These are phyloP conservation scores for Salvia rosmarinus DNA, from an alignment of 257 asterid genomes.

Conservation along the genomic window DNA sequence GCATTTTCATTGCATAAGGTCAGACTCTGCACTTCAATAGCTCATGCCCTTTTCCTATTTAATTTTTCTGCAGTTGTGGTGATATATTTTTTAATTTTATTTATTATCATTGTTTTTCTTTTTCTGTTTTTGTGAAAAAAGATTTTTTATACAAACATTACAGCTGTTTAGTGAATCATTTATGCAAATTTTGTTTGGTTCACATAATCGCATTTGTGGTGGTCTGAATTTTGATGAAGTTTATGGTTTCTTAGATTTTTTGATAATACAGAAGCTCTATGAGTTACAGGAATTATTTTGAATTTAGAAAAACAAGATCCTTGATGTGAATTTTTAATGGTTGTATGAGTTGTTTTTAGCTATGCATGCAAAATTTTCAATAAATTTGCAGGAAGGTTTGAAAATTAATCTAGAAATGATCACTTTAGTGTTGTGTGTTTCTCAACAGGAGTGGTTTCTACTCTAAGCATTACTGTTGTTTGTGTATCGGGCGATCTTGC, in stretches of 20 bases:
- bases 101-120: too few relatives aligned
- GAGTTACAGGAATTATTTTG: too few relatives aligned
- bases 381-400: neutral
- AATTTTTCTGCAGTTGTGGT: too few relatives aligned
- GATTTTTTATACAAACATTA: too few relatives aligned
- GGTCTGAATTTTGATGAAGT: neutral
- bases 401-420: neutral
- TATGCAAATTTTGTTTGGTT: conserved; percentile 8
- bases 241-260: conserved; percentile 10
- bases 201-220: conserved; percentile 4
- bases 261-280: conserved; percentile 12
- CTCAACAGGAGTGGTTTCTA: conserved; percentile 27
- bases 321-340: conserved; percentile 4
- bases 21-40: too few relatives aligned
- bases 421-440: conserved; percentile 2
- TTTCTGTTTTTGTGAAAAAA: too few relatives aligned
- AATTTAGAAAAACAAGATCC: neutral
- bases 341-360: neutral
- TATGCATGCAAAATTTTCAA: neutral
- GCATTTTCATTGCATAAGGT: too few relatives aligned
- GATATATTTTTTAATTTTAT: too few relatives aligned
- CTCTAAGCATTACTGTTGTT: conserved; percentile 76
- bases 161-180: neutral
- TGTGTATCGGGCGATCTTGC: conserved; percentile 98
- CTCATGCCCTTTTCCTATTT: too few relatives aligned